Evolutionary conservation across 495 filamentous ascomycete genomes (phyloP), one percentile per base, ranked within the genome.

Genomic region (Penicillium cosmopolitanum): DNA sequence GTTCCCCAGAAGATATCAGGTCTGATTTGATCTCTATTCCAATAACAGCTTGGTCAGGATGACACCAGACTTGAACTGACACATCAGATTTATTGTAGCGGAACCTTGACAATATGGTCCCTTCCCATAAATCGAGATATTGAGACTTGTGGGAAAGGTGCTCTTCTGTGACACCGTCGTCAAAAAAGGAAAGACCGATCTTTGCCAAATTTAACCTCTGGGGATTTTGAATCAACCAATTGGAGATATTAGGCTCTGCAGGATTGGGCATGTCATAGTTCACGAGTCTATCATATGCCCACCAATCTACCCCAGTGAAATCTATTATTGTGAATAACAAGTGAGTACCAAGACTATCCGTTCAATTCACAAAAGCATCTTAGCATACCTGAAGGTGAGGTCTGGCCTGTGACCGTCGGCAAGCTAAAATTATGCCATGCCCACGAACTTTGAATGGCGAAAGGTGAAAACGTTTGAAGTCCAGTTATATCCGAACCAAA

Each of bases 401-500:
- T 40, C 47, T 57, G 55, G 11, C 33, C 33, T 34, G 43, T 2
- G n/a, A 44, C 47, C 7, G 44, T 53, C 16, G 60, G 60, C 23
- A 63, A 36, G 21, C 60, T 60, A 16, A 44, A 55, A 38, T 60
- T 63, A 25, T 58, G 51, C 63, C 63, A 65, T 16, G 51, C 28
- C 63, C 66, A 67, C 16, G 65, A 57, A 8, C 55, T 62, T 23
- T 62, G 53, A 16, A 46, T 65, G 33, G 52, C 50, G 21, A 59
- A 67, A 25, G 50, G 56, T 5, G 61, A 54, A 43, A 65, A 62
- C 10, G 53, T 65, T 42, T 68, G 62, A 2, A 65, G 35, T 4
- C 66, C 66, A 0, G 66, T 68, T 12, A 68, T 51, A 34, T 68
- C 65, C 2, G 65, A 56, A 0, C 65, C 65, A 42, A 65, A 68